These are phyloP conservation scores for Sambucus nigra DNA, from an alignment of 129 eudicot species.

Conservation along the genomic window DNA sequence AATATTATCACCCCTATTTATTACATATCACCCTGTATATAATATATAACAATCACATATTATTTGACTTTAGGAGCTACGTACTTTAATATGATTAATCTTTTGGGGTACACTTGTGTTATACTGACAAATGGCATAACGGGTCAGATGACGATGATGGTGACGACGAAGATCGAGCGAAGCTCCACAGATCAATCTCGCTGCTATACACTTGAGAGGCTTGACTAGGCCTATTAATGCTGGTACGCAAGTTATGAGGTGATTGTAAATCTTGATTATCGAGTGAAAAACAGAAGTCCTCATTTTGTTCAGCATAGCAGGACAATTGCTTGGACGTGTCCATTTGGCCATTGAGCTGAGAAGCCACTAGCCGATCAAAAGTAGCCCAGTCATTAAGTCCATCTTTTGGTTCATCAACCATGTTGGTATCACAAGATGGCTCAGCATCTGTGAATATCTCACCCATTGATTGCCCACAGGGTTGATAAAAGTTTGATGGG, in stretches of 20 bases:
- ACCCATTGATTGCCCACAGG: constrained; percentile 8
- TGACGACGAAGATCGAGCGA: constrained; percentile 23
- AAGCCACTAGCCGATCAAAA: constrained; percentile 40
- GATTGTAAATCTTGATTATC: constrained; percentile 20
- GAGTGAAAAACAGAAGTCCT: constrained; percentile 27
- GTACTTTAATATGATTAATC: not conserved
- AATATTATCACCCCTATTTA: not conserved
- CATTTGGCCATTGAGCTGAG: constrained; percentile 43
- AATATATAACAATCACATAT: constrained; percentile 5
- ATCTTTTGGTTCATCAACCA: constrained; percentile 9
- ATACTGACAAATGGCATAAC: constrained; percentile 36
- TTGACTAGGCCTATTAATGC: constrained; percentile 16
- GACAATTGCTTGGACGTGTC: constrained; percentile 12
- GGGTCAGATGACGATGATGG: constrained; percentile 42
- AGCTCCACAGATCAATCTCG: constrained; percentile 39
- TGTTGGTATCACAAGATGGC: not conserved
- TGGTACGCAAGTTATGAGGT: not conserved
- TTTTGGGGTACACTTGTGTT: not conserved
- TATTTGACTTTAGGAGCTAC: constrained; percentile 9
- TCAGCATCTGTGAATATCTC: constrained; percentile 19
- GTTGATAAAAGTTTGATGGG: constrained; percentile 7
- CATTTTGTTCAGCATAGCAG: constrained; percentile 15
- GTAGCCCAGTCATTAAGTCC: constrained; percentile 31
- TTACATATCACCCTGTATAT: constrained; percentile 4
- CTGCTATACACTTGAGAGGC: constrained; percentile 15